These are phyloP conservation scores for Yarrowia sp. DNA, from an alignment of 805 yeast species.

Conservation along the genomic window DNA sequence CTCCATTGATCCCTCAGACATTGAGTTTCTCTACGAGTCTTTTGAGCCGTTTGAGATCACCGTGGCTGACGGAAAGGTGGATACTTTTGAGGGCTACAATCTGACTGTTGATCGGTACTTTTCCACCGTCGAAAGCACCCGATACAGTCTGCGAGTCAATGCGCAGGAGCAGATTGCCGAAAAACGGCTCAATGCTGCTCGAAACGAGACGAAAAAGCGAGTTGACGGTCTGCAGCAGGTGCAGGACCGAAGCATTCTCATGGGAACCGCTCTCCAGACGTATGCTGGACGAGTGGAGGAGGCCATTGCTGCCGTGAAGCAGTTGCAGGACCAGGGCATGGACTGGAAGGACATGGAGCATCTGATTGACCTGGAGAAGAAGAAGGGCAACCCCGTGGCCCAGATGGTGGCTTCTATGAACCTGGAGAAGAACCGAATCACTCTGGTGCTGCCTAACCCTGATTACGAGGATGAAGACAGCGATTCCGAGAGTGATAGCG, in stretches of 20 bases:
- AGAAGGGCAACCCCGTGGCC: slow-evolving; percentile 70
- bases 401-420: slow-evolving; percentile 65
- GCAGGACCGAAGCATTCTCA: slow-evolving; percentile 67
- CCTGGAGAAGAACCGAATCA: slow-evolving; percentile 70
- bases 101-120: slow-evolving; percentile 82
- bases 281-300: slow-evolving; percentile 75
- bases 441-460: slow-evolving; percentile 61
- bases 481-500: slow-evolving; percentile 41
- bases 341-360: slow-evolving; percentile 93
- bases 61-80: slow-evolving; percentile 43
- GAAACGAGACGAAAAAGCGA: slow-evolving; percentile 72
- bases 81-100: slow-evolving; percentile 69
- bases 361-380: slow-evolving; percentile 71
- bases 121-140: slow-evolving; percentile 83
- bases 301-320: slow-evolving; percentile 71
- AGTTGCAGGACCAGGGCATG: slow-evolving; percentile 78
- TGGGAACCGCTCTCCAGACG: slow-evolving; percentile 75
- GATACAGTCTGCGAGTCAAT: slow-evolving; percentile 74
- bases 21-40: slow-evolving; percentile 64
- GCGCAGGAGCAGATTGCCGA: slow-evolving; percentile 78
- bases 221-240: slow-evolving; percentile 68
- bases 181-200: slow-evolving; percentile 76
- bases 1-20: slow-evolving; percentile 43
- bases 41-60: slow-evolving; percentile 74
- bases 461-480: slow-evolving; percentile 48